Base-by-base conservation (phyloP, 805 yeast species). In the Cephaloascus albidus region DNA sequence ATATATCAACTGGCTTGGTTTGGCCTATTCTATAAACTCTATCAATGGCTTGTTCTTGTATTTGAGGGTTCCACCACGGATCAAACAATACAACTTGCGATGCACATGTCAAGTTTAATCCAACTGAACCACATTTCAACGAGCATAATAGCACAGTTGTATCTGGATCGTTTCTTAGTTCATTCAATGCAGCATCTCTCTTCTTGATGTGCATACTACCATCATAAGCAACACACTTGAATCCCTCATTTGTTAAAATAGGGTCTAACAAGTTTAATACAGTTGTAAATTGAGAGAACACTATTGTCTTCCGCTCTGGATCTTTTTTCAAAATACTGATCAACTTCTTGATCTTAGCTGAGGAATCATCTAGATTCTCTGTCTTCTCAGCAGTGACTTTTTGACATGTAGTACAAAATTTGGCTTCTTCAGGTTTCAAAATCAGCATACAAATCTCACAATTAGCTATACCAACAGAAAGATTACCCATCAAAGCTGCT, bases 31-130 rank as follows among this genome's bases (percentile, higher is more conserved):
- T 57, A 46, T 71, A 72, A 8, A 70, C 76, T 19, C 76, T 58
- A 41, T 69, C 76, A 39, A 73, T 61, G 1, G 78, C 78, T 43
- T 72, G 78, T 42, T 65, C 72, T 2, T 53, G 58, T n/a, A 71
- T 54, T 58, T 68, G 68, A 16, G 74, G 76, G 47, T 71, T 70
- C 74, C 74, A 70, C 72, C 74, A 70, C 4, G 72, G 72, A 40
- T 70, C 74, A 6, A 58, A 38, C 35, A 70, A 41, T 1, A 69
- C 47, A 12, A 70, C 72, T 32, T 60, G 60, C 18, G 63, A 61
- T 4, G 75, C 75, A 20, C 52, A 41, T 1, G 67, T 62, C 36
- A 69, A 48, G 42, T 69, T 69, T 36, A 69, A 53, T 5, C 75
- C 75, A 4, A 68, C 55, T 1, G 75, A 64, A 3, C 72, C 73